Conservation (phyloP, 2,329 filamentous ascomycete genomes). For the Ascochyta fabae region DNA sequence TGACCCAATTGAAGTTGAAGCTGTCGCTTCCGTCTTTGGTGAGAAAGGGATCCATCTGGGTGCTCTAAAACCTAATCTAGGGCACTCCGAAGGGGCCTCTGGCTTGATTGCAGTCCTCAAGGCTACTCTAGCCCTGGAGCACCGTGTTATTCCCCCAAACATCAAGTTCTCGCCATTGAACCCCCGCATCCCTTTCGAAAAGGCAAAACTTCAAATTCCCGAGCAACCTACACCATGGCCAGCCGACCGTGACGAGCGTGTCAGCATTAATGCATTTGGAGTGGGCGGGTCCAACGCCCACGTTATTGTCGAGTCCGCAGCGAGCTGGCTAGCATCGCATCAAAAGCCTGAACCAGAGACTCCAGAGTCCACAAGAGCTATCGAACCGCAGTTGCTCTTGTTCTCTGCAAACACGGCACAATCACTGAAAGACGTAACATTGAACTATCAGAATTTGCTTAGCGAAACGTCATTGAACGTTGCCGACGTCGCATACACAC, state of each 20-base stretch:
- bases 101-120: constrained; percentile 47
- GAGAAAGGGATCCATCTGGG: constrained; percentile 14
- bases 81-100: constrained; percentile 48
- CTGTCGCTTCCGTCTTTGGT: constrained; percentile 17
- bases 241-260: constrained; percentile 3
- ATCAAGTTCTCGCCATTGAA: constrained; percentile 24
- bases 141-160: constrained; percentile 39
- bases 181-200: constrained; percentile 20
- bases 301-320: constrained; percentile 21
- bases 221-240: constrained; percentile 16
- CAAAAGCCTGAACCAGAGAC: neutral
- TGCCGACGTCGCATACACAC: constrained; percentile 23
- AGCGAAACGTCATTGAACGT: neutral
- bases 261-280: constrained; percentile 22
- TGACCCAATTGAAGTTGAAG: constrained; percentile 29
- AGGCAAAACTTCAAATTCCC: constrained; percentile 18
- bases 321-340: neutral
- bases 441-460: constrained; percentile 4
- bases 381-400: constrained; percentile 15
- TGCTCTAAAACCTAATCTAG: constrained; percentile 45
- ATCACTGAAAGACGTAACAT: constrained; percentile 12
- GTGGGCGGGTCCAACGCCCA: constrained; percentile 23
- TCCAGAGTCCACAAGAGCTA: neutral
- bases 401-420: constrained; percentile 26
- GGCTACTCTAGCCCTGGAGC: constrained; percentile 46